Evolutionary conservation across 345 rosid genomes (phyloP).

Genomic region (Salix koriyanagi): DNA sequence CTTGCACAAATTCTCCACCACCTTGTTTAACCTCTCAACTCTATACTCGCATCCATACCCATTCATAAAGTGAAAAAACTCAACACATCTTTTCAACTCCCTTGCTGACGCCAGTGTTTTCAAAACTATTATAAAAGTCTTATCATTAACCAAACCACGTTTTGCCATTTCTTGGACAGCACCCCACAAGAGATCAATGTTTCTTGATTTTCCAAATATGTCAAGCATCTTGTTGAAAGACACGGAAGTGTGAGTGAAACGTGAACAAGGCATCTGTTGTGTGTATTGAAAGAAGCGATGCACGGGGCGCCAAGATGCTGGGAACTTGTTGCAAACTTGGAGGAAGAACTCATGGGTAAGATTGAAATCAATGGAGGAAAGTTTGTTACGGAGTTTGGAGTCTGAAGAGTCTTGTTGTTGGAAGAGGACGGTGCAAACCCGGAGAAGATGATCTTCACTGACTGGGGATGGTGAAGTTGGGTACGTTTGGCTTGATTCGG

Average conservation of each 20-base stretch:
- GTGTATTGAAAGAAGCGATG: constrained; percentile 67
- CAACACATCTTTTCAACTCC: constrained; percentile 68
- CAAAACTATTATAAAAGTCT: constrained; percentile 58
- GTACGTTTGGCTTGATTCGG: background rate
- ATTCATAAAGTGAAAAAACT: constrained; percentile 65
- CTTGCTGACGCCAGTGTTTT: constrained; percentile 57
- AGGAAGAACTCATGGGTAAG: constrained; percentile 73
- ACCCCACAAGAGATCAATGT: constrained; percentile 74
- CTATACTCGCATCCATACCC: constrained; percentile 46
- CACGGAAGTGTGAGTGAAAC: constrained; percentile 42
- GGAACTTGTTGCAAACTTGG: constrained; percentile 80
- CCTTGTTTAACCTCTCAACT: constrained; percentile 48
- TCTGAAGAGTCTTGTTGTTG: constrained; percentile 71
- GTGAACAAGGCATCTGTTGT: constrained; percentile 24
- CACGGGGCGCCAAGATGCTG: constrained; percentile 78
- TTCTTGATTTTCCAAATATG: constrained; percentile 56
- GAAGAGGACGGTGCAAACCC: constrained; percentile 73
- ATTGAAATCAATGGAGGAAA: constrained; percentile 37
- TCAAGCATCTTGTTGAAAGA: constrained; percentile 69
- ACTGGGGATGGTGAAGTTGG: constrained; percentile 27
- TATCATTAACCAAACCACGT: constrained; percentile 52
- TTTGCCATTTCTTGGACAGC: constrained; percentile 43
- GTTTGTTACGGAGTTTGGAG: constrained; percentile 54
- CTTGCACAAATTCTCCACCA: constrained; percentile 49
- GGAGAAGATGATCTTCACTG: constrained; percentile 53